Base-by-base conservation (phyloP, 495 filamentous ascomycete genomes). In the Penicillium cataractarum region DNA sequence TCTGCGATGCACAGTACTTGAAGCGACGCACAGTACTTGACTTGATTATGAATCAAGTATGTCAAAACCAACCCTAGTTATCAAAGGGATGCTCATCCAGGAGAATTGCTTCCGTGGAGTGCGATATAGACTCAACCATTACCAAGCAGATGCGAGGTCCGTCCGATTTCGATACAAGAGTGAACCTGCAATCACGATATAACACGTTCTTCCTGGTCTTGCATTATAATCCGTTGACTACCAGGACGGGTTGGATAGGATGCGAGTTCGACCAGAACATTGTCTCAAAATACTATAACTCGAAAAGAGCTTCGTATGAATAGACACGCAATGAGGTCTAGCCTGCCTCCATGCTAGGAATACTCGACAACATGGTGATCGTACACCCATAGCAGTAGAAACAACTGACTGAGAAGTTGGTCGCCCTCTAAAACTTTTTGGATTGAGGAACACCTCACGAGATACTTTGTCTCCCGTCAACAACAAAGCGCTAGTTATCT, bases 171-270 rank as follows among this genome's bases (percentile, higher is more conserved):
- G 33, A 12, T n/a, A 6, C 33, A 10, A 4, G 9, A 4, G 24
- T 8, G 12, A 24, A 54, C n/a, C 10, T 15, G 53, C 21, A 12
- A 17, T 26, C 21, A 27, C 33, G 33, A 17, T 8, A 24, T 56
- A 50, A 50, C 52, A 42, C 59, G 52, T 61, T 56, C 13, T 26
- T 31, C 52, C 42, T 51, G 59, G 50, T 56, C 42, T n/a, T n/a
- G n/a, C n/a, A n/a, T n/a, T n/a, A n/a, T n/a, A n/a, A n/a, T n/a
- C n/a, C n/a, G n/a, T n/a, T n/a, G n/a, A n/a, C n/a, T n/a, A n/a
- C n/a, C n/a, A n/a, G n/a, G 44, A 13, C 24, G 22, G 21, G 24
- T 48, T 27, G 44, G 15, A 4, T 26, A 10, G 44, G 44, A 4
- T 0, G 22, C 19, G n/a, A 7, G 15, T 8, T 8, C 10, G 40